Evolutionary conservation across 179 eudicot genomes (phyloP).

Genomic region (Gypsophila paniculata): DNA sequence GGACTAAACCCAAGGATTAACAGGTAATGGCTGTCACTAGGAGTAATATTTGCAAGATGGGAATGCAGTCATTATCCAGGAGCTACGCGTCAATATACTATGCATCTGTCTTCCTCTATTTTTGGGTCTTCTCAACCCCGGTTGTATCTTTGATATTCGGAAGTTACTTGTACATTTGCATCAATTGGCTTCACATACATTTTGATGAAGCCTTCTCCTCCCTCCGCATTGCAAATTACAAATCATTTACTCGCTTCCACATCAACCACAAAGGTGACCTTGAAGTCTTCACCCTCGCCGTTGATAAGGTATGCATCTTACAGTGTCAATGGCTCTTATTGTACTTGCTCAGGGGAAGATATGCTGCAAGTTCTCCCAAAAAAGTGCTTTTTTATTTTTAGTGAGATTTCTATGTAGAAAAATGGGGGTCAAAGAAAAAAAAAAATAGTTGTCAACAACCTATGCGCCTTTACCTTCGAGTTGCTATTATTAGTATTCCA

Average conservation of each 20-base stretch:
- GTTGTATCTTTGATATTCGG: constrained; percentile 92
- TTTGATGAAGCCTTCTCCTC: constrained; percentile 99
- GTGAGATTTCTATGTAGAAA: too few relatives aligned
- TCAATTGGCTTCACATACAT: constrained; percentile 94
- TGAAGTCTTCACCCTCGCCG: constrained; percentile 92
- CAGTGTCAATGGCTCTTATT: too few relatives aligned
- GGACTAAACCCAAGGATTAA: neutral
- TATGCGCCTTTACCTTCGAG: too few relatives aligned
- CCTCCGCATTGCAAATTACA: constrained; percentile 93
- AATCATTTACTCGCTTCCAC: constrained; percentile 88
- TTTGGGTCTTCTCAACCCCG: constrained; percentile 96
- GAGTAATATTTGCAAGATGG: constrained; percentile 81
- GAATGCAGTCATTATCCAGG: constrained; percentile 70
- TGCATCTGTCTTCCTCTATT: constrained; percentile 93
- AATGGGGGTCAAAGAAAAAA: too few relatives aligned
- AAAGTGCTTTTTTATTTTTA: too few relatives aligned
- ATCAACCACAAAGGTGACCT: constrained; percentile 72
- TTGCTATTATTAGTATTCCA: too few relatives aligned
- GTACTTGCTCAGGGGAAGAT: too few relatives aligned
- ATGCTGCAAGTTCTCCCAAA: too few relatives aligned
- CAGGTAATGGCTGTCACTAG: constrained; percentile 96
- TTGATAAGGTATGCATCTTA: constrained; percentile 68
- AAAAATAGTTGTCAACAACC: too few relatives aligned
- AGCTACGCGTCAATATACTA: constrained; percentile 76
- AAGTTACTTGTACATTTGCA: constrained; percentile 87